phyloP scores from a whole-genome alignment of 2,329 filamentous ascomycete genomes.

The Rhynchosporium secalis region DNA sequence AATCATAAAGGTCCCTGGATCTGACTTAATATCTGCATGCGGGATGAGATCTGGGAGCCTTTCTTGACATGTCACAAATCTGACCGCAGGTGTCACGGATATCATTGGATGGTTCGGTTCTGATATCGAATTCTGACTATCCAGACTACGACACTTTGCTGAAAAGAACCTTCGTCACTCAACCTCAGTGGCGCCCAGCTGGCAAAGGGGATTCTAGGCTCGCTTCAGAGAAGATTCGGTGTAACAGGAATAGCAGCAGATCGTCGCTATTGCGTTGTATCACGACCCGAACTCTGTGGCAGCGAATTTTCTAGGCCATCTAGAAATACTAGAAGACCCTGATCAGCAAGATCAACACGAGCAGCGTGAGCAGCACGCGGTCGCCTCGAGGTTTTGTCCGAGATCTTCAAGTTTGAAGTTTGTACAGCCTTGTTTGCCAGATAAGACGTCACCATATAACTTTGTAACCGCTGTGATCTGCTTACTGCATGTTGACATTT shows the following conservation, averaged over 20 bases:
- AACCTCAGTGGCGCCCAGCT: conserved; percentile 1
- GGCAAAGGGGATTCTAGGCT: not conserved
- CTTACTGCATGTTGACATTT: not conserved
- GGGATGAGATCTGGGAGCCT: not conserved
- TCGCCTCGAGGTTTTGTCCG: not conserved
- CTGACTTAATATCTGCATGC: not conserved
- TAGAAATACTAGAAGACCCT: not conserved
- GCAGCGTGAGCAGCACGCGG: not conserved
- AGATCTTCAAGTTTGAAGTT: not conserved
- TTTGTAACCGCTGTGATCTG: conserved; percentile 3
- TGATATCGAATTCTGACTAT: not conserved
- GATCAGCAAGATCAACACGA: not conserved
- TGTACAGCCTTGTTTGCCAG: not conserved
- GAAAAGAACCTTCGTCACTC: not conserved
- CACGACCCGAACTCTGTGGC: not conserved
- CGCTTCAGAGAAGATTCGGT: not conserved
- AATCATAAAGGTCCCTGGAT: not conserved
- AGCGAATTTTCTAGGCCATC: not conserved
- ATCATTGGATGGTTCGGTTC: not conserved
- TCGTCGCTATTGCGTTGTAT: conserved; percentile 1
- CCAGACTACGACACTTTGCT: not conserved
- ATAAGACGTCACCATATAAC: not conserved
- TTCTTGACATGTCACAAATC: conserved; percentile 4
- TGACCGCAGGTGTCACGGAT: not conserved
- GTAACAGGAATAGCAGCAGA: not conserved